Base-by-base conservation (phyloP, 2,329 filamentous ascomycete species). In the Colletotrichum noveboracense region DNA sequence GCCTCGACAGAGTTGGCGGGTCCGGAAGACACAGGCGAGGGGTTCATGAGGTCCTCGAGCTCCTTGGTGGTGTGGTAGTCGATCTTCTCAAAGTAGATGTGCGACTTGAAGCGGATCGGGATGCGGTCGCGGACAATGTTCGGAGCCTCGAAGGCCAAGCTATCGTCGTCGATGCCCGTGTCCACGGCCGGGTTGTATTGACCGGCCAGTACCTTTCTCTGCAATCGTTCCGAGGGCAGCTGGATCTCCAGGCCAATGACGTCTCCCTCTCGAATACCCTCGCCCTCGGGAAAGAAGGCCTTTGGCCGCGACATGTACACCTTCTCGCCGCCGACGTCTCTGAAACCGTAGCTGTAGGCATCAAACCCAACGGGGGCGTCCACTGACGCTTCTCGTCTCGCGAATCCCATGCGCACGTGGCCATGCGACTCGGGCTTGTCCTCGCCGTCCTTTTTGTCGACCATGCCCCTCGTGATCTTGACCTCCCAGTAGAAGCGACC, bases 41-140 rank as follows among this genome's bases (percentile, higher is more conserved):
- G 93, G 80, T 94, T 95, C 88, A 96, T 93, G 24, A 94, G 86
- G 80, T 98, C 94, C 80, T 98, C 96, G 55, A 98, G 92, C 78
- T 97, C 94, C 82, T 98, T 97, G 13, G 94, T 94, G 1, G 95
- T 89, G 79, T 96, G 94, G 83, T 97, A 97, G 82, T 98, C 96
- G 78, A 96, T 94, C 82, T 95, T 94, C 85, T 98, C 96, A 84
- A 98, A 98, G 86, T 97, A 98, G 69, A 96, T 94, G 83, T 97
- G 95, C 56, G 94, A 93, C 84, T 98, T 98, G 88, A 98, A 97
- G 12, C 96, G 93, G 78, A 98, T 98, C 1, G 97, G 96, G 60
- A 98, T 95, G 65, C 97, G 94, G 84, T 99, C 97, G 77, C 97
- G 95, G 75, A 99, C 95, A 77, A 98, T 94, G 83, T 98, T 97